A percentile compares a stretch with the other conserved stretches of the same genome.
These are phyloP conservation scores for Leucocoprinus leucothites DNA, from an alignment of 768 basidiomycete genomes.

Conservation along the genomic window DNA sequence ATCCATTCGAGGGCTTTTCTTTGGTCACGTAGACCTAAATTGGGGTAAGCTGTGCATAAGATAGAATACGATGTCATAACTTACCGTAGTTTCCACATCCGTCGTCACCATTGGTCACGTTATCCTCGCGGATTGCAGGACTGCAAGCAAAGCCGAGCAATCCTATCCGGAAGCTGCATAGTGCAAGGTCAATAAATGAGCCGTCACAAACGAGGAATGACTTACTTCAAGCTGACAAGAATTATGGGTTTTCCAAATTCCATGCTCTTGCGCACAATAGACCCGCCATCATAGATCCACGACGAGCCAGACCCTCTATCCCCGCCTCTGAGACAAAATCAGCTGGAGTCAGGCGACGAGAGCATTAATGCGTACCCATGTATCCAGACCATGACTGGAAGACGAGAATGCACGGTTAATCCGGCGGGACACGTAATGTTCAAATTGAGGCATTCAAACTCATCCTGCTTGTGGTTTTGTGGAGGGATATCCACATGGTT, in stretches of 20 bases:
- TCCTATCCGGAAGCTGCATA: constrained; percentile 67
- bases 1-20: constrained; percentile 63
- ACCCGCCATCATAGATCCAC: constrained; percentile 76
- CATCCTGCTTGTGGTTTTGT: constrained; percentile 59
- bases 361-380: constrained; percentile 55
- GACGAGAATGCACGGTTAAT: constrained; percentile 43
- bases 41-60: constrained; percentile 4
- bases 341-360: constrained; percentile 15
- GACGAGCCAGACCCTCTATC: constrained; percentile 71
- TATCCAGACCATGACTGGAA: constrained; percentile 85
- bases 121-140: constrained; percentile 63
- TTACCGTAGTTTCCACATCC: constrained; percentile 78
- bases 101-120: constrained; percentile 57
- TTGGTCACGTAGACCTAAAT: constrained; percentile 60
- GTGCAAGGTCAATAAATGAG: constrained; percentile 1
- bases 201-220: constrained; percentile 8
- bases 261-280: constrained; percentile 68
- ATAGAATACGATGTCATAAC: constrained; percentile 16
- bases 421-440: constrained; percentile 76
- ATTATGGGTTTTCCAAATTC: constrained; percentile 61
- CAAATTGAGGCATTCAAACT: constrained; percentile 78
- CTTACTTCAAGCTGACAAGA: constrained; percentile 75
- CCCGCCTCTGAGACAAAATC: constrained; percentile 48
- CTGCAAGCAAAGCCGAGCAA: constrained; percentile 76
- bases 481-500: constrained; percentile 48